Evolutionary conservation across 192 early-diverging fungal species (phyloP).

Genomic region (Diversispora epigaea): DNA sequence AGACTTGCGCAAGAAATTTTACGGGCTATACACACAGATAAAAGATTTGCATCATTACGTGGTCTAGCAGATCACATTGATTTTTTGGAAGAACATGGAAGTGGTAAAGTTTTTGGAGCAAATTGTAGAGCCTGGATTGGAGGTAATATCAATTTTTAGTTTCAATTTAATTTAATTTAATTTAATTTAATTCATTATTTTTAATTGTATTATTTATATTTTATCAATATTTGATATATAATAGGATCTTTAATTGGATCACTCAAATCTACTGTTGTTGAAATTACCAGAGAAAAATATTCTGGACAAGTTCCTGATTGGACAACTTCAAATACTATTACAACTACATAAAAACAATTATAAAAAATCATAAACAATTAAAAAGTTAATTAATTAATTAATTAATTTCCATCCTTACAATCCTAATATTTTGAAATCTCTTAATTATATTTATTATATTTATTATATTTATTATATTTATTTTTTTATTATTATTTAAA

Average conservation of each 20-base stretch:
- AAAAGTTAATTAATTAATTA: neutral
- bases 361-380: neutral
- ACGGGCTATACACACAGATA: constrained; percentile 46
- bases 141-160: constrained; percentile 34
- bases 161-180: neutral
- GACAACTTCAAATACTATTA: constrained; percentile 45
- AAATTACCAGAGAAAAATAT: constrained; percentile 66
- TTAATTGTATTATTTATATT: neutral
- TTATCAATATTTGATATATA: neutral
- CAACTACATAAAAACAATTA: neutral
- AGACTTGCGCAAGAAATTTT: constrained; percentile 64
- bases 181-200: neutral
- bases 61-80: constrained; percentile 51
- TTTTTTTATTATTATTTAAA: too few species aligned
- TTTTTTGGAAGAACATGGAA: constrained; percentile 57
- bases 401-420: too few species aligned
- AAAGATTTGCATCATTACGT: constrained; percentile 49
- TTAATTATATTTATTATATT: too few species aligned
- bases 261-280: constrained; percentile 69
- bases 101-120: constrained; percentile 62
- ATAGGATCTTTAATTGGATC: constrained; percentile 72
- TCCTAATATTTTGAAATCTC: too few species aligned
- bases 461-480: too few species aligned
- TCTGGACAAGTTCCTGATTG: constrained; percentile 64
- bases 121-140: constrained; percentile 83